Percentiles rank a stretch among this genome's conserved stretches.
Conservation (phyloP, 2,329 filamentous ascomycete species). For the Graphilbum sp. region DNA sequence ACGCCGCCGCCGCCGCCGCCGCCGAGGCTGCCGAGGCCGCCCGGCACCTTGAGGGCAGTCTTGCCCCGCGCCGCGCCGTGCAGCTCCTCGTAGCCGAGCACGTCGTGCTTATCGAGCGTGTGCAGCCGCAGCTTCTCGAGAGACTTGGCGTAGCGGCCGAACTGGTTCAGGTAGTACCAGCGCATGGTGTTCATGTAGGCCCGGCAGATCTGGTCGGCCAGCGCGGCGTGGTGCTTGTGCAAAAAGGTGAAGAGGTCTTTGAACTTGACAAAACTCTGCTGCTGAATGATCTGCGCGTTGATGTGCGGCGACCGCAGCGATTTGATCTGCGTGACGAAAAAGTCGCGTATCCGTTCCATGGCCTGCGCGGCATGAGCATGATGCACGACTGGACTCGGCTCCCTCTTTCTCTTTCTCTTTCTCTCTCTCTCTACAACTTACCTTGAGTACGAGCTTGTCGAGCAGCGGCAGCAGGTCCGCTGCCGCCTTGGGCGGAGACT, state of each 20-base stretch:
- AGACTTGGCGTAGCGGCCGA: slow-evolving; percentile 70
- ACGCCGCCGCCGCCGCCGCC: not conserved
- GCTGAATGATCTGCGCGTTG: slow-evolving; percentile 92
- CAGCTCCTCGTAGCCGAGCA: slow-evolving; percentile 60
- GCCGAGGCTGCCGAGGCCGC: too few species aligned
- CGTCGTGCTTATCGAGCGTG: slow-evolving; percentile 64
- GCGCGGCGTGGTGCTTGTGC: slow-evolving; percentile 60
- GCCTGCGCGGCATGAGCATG: slow-evolving; percentile 42
- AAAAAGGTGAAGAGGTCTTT: slow-evolving; percentile 81
- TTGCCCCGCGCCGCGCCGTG: slow-evolving; percentile 13
- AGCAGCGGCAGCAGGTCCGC: slow-evolving; percentile 75
- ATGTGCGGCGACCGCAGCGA: slow-evolving; percentile 87
- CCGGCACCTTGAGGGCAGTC: not conserved
- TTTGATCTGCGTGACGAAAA: slow-evolving; percentile 87
- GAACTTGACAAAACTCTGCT: slow-evolving; percentile 76
- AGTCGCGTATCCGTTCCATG: slow-evolving; percentile 86
- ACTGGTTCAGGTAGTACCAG: slow-evolving; percentile 93
- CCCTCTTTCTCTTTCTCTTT: too few species aligned
- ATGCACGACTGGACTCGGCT: too few species aligned
- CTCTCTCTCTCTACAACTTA: too few species aligned
- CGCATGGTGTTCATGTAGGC: slow-evolving; percentile 98
- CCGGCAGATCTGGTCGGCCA: slow-evolving; percentile 78
- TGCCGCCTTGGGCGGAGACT: slow-evolving; percentile 17
- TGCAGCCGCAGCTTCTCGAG: slow-evolving; percentile 77
- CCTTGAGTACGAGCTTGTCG: slow-evolving; percentile 69